Percentiles rank a stretch among this genome's conserved stretches.
phyloP scores from a whole-genome alignment of 371 early-diverging fungal genomes.

The Synchytrium microbalum region DNA sequence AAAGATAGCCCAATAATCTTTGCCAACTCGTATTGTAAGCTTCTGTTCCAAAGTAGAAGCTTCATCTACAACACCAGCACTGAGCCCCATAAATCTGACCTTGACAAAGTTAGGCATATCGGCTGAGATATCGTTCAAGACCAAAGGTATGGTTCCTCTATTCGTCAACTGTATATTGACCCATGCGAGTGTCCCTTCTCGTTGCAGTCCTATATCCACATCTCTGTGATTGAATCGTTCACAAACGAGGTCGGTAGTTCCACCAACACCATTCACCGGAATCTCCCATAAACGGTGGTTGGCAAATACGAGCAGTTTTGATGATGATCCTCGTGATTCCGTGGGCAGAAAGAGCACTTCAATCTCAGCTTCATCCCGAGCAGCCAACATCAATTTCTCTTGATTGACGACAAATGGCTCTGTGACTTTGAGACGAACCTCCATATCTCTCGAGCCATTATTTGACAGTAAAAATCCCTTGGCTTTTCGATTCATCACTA shows the following conservation, averaged over 20 bases:
- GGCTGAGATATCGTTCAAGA: conserved; percentile 33
- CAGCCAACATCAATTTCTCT: conserved; percentile 24
- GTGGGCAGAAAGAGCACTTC: conserved; percentile 35
- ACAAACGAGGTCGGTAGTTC: conserved; percentile 42
- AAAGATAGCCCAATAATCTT: conserved; percentile 44
- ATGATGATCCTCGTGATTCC: conserved; percentile 27
- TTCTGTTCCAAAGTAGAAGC: conserved; percentile 14
- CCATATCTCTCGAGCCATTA: conserved; percentile 32
- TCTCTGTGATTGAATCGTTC: conserved; percentile 42
- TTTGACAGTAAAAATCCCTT: conserved; percentile 28
- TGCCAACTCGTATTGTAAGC: conserved; percentile 9
- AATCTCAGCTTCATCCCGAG: conserved; percentile 32
- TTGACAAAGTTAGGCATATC: conserved; percentile 32
- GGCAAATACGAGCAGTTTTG: conserved; percentile 36
- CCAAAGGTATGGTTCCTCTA: conserved; percentile 46
- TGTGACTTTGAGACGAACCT: conserved; percentile 23
- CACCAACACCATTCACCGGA: conserved; percentile 29
- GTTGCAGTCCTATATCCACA: conserved; percentile 41
- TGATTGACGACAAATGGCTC: conserved; percentile 37
- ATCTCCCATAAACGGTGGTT: conserved; percentile 39
- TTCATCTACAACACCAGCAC: conserved; percentile 36
- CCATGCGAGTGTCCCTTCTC: conserved; percentile 43
- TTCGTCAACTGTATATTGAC: conserved; percentile 41
- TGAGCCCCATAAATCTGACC: conserved; percentile 35
- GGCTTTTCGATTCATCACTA: conserved; percentile 29